Conservation (phyloP, 2,329 filamentous ascomycete species). For the Aspergillus niger region DNA sequence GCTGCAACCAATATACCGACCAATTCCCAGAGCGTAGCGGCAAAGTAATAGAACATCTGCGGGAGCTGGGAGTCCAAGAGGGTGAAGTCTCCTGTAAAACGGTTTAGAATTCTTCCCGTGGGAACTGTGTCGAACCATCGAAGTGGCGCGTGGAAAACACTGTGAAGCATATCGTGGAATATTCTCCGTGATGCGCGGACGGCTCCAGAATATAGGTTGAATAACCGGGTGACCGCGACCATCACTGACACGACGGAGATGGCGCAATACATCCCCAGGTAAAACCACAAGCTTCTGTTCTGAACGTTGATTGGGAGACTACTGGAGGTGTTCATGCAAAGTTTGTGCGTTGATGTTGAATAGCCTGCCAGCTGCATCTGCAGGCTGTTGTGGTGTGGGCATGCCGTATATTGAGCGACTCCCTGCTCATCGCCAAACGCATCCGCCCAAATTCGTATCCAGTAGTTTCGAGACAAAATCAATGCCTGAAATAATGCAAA, state of each 20-base stretch:
- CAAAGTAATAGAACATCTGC: slow-evolving; percentile 64
- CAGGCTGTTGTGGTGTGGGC: neutral
- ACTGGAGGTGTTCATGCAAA: neutral
- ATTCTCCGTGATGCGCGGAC: slow-evolving; percentile 68
- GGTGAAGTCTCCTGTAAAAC: slow-evolving; percentile 75
- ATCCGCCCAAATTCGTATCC: slow-evolving; percentile 49
- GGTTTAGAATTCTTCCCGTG: slow-evolving; percentile 71
- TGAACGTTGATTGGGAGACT: neutral
- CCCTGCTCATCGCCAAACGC: slow-evolving; percentile 8
- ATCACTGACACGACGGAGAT: slow-evolving; percentile 14
- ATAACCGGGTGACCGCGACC: slow-evolving; percentile 52
- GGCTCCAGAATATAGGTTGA: slow-evolving; percentile 65
- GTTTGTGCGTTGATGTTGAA: neutral
- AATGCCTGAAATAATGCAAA: slow-evolving; percentile 47
- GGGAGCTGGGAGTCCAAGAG: slow-evolving; percentile 68
- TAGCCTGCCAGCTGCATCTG: neutral
- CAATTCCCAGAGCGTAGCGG: neutral
- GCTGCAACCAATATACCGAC: slow-evolving; percentile 7
- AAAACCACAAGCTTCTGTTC: slow-evolving; percentile 33
- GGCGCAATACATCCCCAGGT: slow-evolving; percentile 5
- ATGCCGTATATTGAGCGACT: neutral
- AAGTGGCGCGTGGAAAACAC: slow-evolving; percentile 69
- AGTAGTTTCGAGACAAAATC: slow-evolving; percentile 16
- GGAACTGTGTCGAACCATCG: slow-evolving; percentile 78
- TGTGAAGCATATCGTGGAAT: slow-evolving; percentile 67